Base-by-base conservation (phyloP, 805 yeast genomes). In the Dipodascus geniculatus region DNA sequence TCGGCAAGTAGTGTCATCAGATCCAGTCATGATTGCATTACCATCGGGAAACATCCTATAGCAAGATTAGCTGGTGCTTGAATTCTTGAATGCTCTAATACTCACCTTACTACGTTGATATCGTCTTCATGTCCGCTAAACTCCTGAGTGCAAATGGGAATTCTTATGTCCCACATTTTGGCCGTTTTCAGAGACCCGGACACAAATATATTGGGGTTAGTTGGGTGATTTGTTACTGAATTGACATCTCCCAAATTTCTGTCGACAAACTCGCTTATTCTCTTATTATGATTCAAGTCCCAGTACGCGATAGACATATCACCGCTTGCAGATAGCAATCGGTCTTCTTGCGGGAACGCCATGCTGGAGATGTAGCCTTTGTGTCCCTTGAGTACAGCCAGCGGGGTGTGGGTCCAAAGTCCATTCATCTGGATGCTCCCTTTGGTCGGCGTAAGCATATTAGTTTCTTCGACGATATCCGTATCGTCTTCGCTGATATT, bases 261-360 rank as follows among this genome's bases (percentile, higher is more conserved):
- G 56, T 78, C 72, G 22, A 60, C 57, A 51, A 61, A 65, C 28
- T 60, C 60, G 22, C 52, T 51, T 2, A 68, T 54, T 57, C 75
- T 73, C 20, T 70, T 71, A 1, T 86, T 83, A 58, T 78, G 79
- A 8, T 75, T 72, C 22, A 87, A 73, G 66, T 90, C 96, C 96
- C 96, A 90, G 52, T 82, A 65, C 1, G 77, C 75, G 61, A 87
- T 78, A 0, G 91, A 80, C 82, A 82, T 78, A 65, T 89, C 97
- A 2, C 96, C 96, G 44, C 90, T 82, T 0, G 83, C 76, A 0
- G 95, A 85, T 17, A 88, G 62, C 0, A 87, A 65, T 24, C 71
- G 72, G 3, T 74, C 67, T 56, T 83, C 77, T 53, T 73, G 71
- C n/a, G 83, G 54, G 63, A 88, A 90, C 49, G 79, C 82, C 57